Evolutionary conservation across 2,329 filamentous ascomycete species (phyloP), one percentile per base, ranked within the genome.

Genomic region (Microcera coccophila): DNA sequence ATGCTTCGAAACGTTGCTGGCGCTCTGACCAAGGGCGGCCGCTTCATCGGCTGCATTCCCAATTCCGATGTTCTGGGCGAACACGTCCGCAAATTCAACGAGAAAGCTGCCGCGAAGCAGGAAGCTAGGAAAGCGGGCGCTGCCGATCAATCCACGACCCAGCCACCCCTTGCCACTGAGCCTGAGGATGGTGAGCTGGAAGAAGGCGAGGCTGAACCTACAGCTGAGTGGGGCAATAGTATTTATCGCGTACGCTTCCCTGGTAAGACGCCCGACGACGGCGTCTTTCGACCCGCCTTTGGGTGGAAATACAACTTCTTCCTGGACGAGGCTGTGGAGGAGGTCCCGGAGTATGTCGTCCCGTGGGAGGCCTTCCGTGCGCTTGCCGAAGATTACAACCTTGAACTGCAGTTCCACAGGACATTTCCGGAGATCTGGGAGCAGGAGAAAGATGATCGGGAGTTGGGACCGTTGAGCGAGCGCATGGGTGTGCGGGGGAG

Each of bases 271-370:
- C 89, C 90, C 4, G 75, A 81, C 16, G 89, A 96, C 62, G 93
- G 93, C 40, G 76, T 93, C 22, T 98, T 98, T 70, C 83, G 93
- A 4, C 93, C 93, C 4, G 89, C 93, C 0, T 97, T 90, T 62
- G 93, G 91, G 38, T 97, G 93, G 90, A 95, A 93, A 66, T 98
- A 98, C 70, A 95, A 82, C 61, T 98, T 95, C 72, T 95, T 90
- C 65, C 81, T 98, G 43, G 84, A 93, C 58, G 93, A 98, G 68
- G 93, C 93, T 0, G 93, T 98, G 16, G 91, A 97, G 64, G 87
- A 90, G 61, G 88, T 95, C 7, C 91, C 93, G 3, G 93, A 98
- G 70, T 98, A 95, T 62, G 91, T 98, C 2, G 93, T 98, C 1
- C 93, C 93, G 0, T 98, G 93, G 91, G 90, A 95, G 64, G 90